Percentiles rank a stretch among this genome's conserved stretches.
Evolutionary conservation across 2,329 filamentous ascomycete genomes (phyloP).

Genomic region (Fusarium sp.): DNA sequence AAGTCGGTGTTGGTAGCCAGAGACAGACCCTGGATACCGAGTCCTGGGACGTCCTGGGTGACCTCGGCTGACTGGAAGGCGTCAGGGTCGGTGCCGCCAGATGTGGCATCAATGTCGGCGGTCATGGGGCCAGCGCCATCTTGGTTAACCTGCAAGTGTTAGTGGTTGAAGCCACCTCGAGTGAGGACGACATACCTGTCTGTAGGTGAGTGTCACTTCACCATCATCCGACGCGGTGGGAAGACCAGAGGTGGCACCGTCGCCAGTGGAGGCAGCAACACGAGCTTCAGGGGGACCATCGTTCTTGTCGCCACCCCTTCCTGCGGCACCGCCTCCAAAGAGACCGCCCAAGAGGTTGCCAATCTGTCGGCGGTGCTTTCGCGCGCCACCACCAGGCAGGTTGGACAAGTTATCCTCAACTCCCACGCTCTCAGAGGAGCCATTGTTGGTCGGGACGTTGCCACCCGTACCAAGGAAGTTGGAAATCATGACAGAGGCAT

Average conservation of each 20-base stretch:
- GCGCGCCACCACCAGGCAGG: conserved; percentile 8
- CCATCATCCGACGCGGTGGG: conserved; percentile 71
- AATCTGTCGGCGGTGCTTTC: conserved; percentile 44
- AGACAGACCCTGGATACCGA: conserved; percentile 66
- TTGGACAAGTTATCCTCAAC: conserved; percentile 56
- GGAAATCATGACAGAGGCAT: conserved; percentile 66
- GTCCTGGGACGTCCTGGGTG: conserved; percentile 69
- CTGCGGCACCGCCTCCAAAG: conserved; percentile 32
- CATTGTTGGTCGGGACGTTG: conserved; percentile 50
- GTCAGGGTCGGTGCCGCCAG: conserved; percentile 67
- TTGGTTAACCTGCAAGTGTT: conserved; percentile 69
- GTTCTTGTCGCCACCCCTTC: conserved; percentile 52
- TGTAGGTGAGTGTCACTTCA: conserved; percentile 71
- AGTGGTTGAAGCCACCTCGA: conserved; percentile 4
- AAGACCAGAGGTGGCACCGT: conserved; percentile 64
- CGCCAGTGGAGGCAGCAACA: conserved; percentile 65
- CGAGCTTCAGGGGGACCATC: conserved; percentile 46
- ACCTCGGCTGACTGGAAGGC: conserved; percentile 71
- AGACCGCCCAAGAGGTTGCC: conserved; percentile 34
- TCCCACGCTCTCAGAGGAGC: conserved; percentile 52
- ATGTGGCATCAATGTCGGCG: conserved; percentile 70
- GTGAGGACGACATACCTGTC: conserved; percentile 50
- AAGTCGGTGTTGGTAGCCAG: conserved; percentile 71
- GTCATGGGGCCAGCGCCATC: conserved; percentile 73
- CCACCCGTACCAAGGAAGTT: conserved; percentile 66